Evolutionary conservation across 768 basidiomycete species (phyloP), one percentile per base, ranked within the genome.

Genomic region (Amanita phalloides): DNA sequence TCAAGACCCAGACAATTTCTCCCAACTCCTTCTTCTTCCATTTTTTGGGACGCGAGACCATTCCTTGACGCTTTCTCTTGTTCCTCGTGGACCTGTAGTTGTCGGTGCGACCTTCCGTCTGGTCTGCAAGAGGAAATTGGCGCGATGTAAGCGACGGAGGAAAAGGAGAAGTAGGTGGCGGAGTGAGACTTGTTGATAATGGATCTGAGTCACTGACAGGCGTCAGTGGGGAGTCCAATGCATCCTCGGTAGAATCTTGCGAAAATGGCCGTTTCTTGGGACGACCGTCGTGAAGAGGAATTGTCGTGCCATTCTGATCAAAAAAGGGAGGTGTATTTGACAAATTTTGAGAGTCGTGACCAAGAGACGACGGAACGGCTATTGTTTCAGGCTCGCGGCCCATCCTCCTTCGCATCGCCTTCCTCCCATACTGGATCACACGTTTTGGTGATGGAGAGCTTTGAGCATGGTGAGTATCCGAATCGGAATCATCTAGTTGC

Each of bases 401-500:
- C 44, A 10, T 38, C 35, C 33, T 45, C 43, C 23, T 30, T 13
- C 51, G 51, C 30, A 11, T 41, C 5, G 50, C 51, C 30, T 52
- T 52, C 43, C 32, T 45, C 13, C 51, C 51, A 33, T 52, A 52
- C 51, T 52, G 45, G n/a, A 45, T 36, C 8, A 52, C 25, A 5
- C 42, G 42, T 10, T 36, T 39, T 25, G 28, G 36, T 17, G 38
- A 33, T 11, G 28, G 8, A 28, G 13, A 30, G 6, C 1, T 28
- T 20, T 36, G 49, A 28, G 25, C 33, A 32, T 21, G 43, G 14
- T 14, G 3, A 38, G 42, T 17, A 37, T 52, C 51, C 4, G 51
- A 52, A 35, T 45, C 51, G 1, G 51, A 52, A 52, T 45, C 51
- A 37, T 52, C 43, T 2, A 45, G 43, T 36, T 52, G 51, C 43